Conservation (phyloP, 2,329 filamentous ascomycete genomes). For the Colletotrichum sp. region DNA sequence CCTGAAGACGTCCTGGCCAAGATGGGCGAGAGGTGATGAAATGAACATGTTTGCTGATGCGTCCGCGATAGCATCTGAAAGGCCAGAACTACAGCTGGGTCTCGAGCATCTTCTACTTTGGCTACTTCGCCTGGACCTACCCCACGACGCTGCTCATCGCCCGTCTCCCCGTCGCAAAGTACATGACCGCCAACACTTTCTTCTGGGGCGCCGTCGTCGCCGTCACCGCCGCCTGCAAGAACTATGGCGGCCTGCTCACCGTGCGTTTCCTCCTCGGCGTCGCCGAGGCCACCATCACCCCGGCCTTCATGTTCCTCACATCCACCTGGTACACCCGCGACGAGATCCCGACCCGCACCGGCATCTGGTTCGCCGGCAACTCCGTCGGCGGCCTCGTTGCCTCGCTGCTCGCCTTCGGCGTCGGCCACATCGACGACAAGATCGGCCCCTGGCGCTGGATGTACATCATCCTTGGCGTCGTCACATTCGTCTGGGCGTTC, state of each 20-base stretch:
- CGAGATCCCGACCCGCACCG: constrained; percentile 58
- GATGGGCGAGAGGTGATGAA: background rate
- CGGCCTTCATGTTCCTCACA: constrained; percentile 61
- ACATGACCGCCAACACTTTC: constrained; percentile 50
- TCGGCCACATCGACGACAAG: constrained; percentile 54
- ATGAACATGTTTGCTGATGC: constrained; percentile 24
- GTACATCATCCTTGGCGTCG: constrained; percentile 58
- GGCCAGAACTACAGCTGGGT: constrained; percentile 60
- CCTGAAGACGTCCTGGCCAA: background rate
- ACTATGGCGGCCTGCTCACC: constrained; percentile 53
- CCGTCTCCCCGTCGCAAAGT: constrained; percentile 51
- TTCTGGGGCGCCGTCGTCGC: constrained; percentile 56
- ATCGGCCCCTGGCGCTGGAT: constrained; percentile 61
- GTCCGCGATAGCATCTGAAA: constrained; percentile 50
- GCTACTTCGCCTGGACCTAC: constrained; percentile 56
- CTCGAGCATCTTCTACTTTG: constrained; percentile 41
- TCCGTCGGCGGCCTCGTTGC: constrained; percentile 52
- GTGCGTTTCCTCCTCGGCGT: constrained; percentile 59
- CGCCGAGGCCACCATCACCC: constrained; percentile 59
- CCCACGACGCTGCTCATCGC: constrained; percentile 54
- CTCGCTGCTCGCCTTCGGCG: constrained; percentile 57
- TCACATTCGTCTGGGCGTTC: constrained; percentile 57
- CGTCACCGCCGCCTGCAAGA: constrained; percentile 48
- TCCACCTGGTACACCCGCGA: constrained; percentile 62
- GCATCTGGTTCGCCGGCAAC: constrained; percentile 61